phyloP scores from a whole-genome alignment of 2,329 filamentous ascomycete species.

The Colletotrichum falcatum region DNA sequence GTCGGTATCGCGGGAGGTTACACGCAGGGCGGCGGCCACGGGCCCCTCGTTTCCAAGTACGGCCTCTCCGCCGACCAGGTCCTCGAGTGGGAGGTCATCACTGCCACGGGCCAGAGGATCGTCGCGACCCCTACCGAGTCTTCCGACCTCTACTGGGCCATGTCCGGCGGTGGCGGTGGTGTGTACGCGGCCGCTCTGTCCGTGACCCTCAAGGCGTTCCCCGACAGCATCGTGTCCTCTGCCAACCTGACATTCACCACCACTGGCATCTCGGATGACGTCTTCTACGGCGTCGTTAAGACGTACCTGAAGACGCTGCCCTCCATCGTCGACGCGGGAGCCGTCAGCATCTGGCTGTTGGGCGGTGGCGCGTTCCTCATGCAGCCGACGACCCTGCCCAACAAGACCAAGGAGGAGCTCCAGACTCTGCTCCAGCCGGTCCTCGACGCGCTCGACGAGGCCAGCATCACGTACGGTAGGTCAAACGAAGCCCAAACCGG shows the following conservation, averaged over 20 bases:
- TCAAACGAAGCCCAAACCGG: neutral
- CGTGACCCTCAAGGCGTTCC: constrained; percentile 53
- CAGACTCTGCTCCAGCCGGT: constrained; percentile 57
- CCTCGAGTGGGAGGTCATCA: constrained; percentile 62
- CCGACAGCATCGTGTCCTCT: constrained; percentile 54
- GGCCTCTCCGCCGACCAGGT: constrained; percentile 67
- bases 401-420: constrained; percentile 55
- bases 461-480: constrained; percentile 44
- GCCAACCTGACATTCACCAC: constrained; percentile 56
- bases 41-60: constrained; percentile 56
- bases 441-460: constrained; percentile 43
- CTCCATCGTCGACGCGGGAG: constrained; percentile 33
- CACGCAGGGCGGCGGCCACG: constrained; percentile 67
- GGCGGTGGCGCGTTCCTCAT: constrained; percentile 19
- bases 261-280: constrained; percentile 42
- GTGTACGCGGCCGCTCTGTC: constrained; percentile 64
- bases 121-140: constrained; percentile 57
- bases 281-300: constrained; percentile 42
- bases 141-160: constrained; percentile 67
- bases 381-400: constrained; percentile 55
- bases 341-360: constrained; percentile 37
- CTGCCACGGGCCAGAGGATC: constrained; percentile 55
- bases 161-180: constrained; percentile 63
- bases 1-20: constrained; percentile 68
- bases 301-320: constrained; percentile 28